Base-by-base conservation (phyloP, 1,284 basidiomycete genomes). In the Ustilago cynodontis region DNA sequence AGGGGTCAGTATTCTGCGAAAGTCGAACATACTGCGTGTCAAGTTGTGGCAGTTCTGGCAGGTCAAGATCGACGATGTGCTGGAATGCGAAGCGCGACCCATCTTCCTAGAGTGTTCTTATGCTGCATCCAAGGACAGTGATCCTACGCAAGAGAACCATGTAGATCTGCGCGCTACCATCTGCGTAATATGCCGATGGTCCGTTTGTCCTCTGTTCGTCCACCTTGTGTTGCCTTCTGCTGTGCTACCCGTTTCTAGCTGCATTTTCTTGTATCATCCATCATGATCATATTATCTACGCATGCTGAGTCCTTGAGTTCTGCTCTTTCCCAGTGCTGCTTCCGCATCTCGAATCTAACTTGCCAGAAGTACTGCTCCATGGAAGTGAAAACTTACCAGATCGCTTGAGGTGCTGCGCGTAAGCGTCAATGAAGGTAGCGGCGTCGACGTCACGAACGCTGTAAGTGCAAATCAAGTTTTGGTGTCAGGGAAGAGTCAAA, bases 391-490 rank as follows among this genome's bases (percentile, higher is more conserved):
- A 82, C 86, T 80, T 74, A 86, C 86, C 94, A 75, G 94, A 94
- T 84, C 94, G 92, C 90, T 96, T 96, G 86, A 96, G 90, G 89
- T 96, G 95, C 86, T 93, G 93, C 83, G 94, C 89, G 88, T 97
- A 97, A 86, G 94, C 94, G 77, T 90, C 85, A 88, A 96, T 95
- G 89, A 95, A 96, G 79, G 91, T 91, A 80, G 94, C 93, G 86
- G 95, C 93, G 88, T 85, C 81, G 77, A 87, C 85, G 82, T 88
- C 87, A 71, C 84, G 80, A 71, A 87, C 86, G 82, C 81, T 83
- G 58, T 59, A 10, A 29, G 50, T 60, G 52, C 62, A 47, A 49
- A 77, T 64, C 63, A 70, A 59, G 11, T 33, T 43, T 14, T 45
- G 29, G 31, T 24, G 26, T 29, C 43, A 53, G 41, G 54, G 51